Percentiles rank a stretch among this genome's conserved stretches.
These are phyloP conservation scores for Fagopyrum tataricum DNA, from an alignment of 148 eudicot genomes.

Conservation along the genomic window DNA sequence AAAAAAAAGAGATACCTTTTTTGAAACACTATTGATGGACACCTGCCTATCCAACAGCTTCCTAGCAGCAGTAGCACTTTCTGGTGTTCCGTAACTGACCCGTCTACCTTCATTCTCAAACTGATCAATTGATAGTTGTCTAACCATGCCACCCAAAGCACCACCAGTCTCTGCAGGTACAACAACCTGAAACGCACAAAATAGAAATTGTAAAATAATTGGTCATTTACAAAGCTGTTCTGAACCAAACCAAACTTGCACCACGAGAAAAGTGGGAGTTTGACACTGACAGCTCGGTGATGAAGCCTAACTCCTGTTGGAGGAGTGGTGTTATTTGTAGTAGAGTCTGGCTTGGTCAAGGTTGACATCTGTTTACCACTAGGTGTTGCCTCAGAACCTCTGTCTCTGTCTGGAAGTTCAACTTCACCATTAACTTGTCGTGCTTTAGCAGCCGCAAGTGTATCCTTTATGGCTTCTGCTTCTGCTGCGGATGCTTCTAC, in stretches of 20 bases:
- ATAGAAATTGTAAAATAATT: conserved; percentile 10
- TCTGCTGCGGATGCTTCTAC: conserved; percentile 98
- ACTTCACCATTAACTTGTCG: conserved; percentile 88
- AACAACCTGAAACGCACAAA: conserved; percentile 55
- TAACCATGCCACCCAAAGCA: conserved; percentile 97
- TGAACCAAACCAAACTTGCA: background rate
- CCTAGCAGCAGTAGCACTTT: conserved; percentile 92
- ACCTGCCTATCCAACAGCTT: conserved; percentile 90
- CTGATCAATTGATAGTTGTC: conserved; percentile 97
- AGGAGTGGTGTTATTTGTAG: conserved; percentile 43
- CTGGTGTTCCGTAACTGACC: conserved; percentile 98
- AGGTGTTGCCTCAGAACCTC: conserved; percentile 95
- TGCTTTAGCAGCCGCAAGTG: conserved; percentile 96
- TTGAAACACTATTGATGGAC: conserved; percentile 90
- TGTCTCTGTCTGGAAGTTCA: conserved; percentile 85
- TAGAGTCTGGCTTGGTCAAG: conserved; percentile 75
- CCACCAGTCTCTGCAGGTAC: conserved; percentile 99
- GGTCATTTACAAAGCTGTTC: background rate
- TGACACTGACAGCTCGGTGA: conserved; percentile 84
- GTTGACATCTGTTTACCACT: conserved; percentile 74
- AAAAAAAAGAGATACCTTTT: conserved; percentile 52
- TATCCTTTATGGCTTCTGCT: conserved; percentile 91
- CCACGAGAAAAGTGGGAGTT: background rate
- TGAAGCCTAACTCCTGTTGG: conserved; percentile 92
- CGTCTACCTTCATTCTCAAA: conserved; percentile 99